Conservation (phyloP, 2,329 filamentous ascomycete genomes). For the Fusarium tupiense region DNA sequence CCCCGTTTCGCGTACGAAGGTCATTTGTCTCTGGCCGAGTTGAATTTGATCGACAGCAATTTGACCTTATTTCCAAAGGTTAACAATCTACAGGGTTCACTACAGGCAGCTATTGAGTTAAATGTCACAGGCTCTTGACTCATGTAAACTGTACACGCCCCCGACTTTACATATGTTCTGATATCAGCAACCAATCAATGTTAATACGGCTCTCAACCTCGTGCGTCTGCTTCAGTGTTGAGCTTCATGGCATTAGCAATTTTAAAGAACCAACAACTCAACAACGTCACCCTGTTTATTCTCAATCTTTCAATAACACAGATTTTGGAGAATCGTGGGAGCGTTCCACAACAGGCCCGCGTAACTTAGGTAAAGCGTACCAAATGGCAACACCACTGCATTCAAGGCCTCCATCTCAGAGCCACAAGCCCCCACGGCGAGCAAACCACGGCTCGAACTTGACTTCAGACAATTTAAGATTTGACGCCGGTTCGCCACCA, state of each 20-base stretch:
- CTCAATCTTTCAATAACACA: conserved; percentile 7
- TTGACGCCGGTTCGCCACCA: conserved; percentile 38
- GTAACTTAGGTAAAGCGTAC: conserved; percentile 9
- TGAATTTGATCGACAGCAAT: background rate
- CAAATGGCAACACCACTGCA: conserved; percentile 24
- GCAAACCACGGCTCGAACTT: conserved; percentile 22
- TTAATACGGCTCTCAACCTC: background rate
- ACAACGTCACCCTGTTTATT: conserved; percentile 12
- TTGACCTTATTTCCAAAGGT: background rate
- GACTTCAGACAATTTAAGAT: conserved; percentile 29
- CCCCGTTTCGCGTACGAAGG: conserved; percentile 6
- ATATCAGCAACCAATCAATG: background rate
- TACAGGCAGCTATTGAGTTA: background rate
- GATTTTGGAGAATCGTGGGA: conserved; percentile 3
- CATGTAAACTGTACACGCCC: conserved; percentile 14
- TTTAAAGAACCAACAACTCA: conserved; percentile 3
- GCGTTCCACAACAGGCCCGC: conserved; percentile 16
- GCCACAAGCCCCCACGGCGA: conserved; percentile 18
- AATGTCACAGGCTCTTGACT: conserved; percentile 13
- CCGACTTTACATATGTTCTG: background rate
- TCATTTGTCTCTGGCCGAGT: background rate
- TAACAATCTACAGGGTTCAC: background rate
- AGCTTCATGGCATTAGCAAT: background rate
- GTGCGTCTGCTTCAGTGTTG: background rate
- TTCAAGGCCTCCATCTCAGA: conserved; percentile 9